These are phyloP conservation scores for Neonothopanus nambi DNA, from an alignment of 1,284 basidiomycete species.

Conservation along the genomic window DNA sequence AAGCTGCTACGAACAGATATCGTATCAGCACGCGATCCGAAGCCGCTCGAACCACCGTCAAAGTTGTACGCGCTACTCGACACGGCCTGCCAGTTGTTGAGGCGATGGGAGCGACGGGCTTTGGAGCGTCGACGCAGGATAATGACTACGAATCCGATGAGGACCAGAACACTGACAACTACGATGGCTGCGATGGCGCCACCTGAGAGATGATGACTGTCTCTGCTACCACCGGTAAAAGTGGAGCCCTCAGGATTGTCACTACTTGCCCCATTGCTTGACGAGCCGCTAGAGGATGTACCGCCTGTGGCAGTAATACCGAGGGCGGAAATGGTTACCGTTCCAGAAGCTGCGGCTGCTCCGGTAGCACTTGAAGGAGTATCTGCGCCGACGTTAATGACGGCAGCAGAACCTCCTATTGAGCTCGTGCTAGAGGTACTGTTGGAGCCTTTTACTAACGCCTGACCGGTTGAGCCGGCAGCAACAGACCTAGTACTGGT, in stretches of 20 bases:
- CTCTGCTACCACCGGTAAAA: neutral
- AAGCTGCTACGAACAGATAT: slow-evolving; percentile 42
- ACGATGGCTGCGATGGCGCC: slow-evolving; percentile 31
- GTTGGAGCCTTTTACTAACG: too few relatives aligned
- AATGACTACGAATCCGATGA: slow-evolving; percentile 27
- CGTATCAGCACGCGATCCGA: slow-evolving; percentile 2
- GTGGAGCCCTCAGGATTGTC: neutral
- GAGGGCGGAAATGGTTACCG: too few relatives aligned
- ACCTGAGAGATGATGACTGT: slow-evolving; percentile 21
- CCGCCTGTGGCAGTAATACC: neutral
- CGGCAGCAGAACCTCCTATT: too few relatives aligned
- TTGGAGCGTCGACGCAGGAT: slow-evolving; percentile 35
- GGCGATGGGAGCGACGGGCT: slow-evolving; percentile 29
- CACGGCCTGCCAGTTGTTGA: slow-evolving; percentile 25
- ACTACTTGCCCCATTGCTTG: neutral
- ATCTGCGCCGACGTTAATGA: too few relatives aligned
- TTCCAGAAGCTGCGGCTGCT: too few relatives aligned
- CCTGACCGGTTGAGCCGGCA: too few relatives aligned
- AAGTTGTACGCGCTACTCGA: slow-evolving; percentile 7
- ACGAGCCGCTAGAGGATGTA: neutral
- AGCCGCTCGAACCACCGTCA: neutral
- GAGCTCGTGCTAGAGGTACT: too few relatives aligned
- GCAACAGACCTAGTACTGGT: too few relatives aligned
- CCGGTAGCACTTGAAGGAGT: too few relatives aligned
- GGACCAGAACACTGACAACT: slow-evolving; percentile 24